Percentiles rank a stretch among this genome's conserved stretches.
Evolutionary conservation across 1,284 basidiomycete genomes (phyloP).

Genomic region (Cystobasidiaceae sp.): DNA sequence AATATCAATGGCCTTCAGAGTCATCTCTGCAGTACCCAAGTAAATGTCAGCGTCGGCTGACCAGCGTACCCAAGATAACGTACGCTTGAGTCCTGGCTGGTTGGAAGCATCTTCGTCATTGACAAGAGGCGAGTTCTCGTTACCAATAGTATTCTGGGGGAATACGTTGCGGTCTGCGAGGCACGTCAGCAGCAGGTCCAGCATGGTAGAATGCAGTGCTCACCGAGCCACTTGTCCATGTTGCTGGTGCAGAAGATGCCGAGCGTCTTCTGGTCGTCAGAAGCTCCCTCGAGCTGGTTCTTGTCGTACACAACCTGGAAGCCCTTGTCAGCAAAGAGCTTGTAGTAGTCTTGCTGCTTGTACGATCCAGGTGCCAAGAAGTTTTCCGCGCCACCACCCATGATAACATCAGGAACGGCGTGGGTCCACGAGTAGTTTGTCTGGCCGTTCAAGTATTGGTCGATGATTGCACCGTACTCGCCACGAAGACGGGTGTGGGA

Average conservation of each 20-base stretch:
- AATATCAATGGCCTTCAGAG: slow-evolving; percentile 42
- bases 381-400: slow-evolving; percentile 49
- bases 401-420: slow-evolving; percentile 47
- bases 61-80: neutral
- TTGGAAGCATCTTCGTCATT: slow-evolving; percentile 40
- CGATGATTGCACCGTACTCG: slow-evolving; percentile 46
- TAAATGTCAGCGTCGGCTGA: slow-evolving; percentile 2
- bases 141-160: slow-evolving; percentile 43
- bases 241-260: slow-evolving; percentile 49
- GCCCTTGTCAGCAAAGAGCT: slow-evolving; percentile 45
- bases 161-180: slow-evolving; percentile 49
- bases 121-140: slow-evolving; percentile 41
- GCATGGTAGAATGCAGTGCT: neutral
- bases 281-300: slow-evolving; percentile 45
- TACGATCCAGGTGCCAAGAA: neutral
- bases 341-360: slow-evolving; percentile 41
- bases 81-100: slow-evolving; percentile 13
- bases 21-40: neutral
- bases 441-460: slow-evolving; percentile 48
- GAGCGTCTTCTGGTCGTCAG: slow-evolving; percentile 45
- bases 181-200: neutral
- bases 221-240: slow-evolving; percentile 45
- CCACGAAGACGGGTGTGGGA: slow-evolving; percentile 46
- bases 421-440: slow-evolving; percentile 48
- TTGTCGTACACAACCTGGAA: slow-evolving; percentile 49